Evolutionary conservation across 2,329 filamentous ascomycete genomes (phyloP), one percentile per base, ranked within the genome.

Genomic region (Stemphylium lycopersici): DNA sequence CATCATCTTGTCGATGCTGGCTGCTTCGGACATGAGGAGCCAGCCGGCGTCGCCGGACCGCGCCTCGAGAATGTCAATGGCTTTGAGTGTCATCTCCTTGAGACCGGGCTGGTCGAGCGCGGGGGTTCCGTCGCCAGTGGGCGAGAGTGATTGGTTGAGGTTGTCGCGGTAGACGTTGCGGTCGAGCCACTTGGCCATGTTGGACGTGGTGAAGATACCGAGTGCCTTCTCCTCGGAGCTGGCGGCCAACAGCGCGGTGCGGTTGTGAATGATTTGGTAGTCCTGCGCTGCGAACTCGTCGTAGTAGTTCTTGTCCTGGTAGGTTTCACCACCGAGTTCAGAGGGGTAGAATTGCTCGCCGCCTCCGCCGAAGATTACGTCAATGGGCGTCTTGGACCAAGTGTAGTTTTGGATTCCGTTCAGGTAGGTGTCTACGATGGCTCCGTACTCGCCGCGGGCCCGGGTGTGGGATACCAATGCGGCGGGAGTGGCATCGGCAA

Each of bases 1-100:
- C 90, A 96, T 95, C 82, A 91, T 88, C 82, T 96, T 96, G 78
- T 95, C 91, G 64, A 96, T 90, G 2, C 87, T 90, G 13, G 91
- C 91, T 22, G 88, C 91, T 75, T 96, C 91, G 11, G 87, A 87
- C 90, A 96, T 95, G 69, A 96, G 82, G 81, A 95, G 91, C 83
- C 89, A 96, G 5, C 91, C 91, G 55, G 90, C 83, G 53, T 88
- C 82, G 31, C 83, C 83, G 24, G 87, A 85, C 54, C 79, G 79
- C 34, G 81, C 81, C 73, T 88, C 78, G n/a, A 95, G 84, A 48
- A 93, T 86, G 55, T 93, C 90, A 44, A 95, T 84, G 20, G 90
- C 90, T 80, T 96, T 96, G 65, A 93, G 80, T 0, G 91, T 93
- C 91, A 96, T 96, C 39, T 95, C 90, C 77, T 91, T 93, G 45